Base-by-base conservation (phyloP, 805 yeast genomes). In the Tetrapisispora fleetii region DNA sequence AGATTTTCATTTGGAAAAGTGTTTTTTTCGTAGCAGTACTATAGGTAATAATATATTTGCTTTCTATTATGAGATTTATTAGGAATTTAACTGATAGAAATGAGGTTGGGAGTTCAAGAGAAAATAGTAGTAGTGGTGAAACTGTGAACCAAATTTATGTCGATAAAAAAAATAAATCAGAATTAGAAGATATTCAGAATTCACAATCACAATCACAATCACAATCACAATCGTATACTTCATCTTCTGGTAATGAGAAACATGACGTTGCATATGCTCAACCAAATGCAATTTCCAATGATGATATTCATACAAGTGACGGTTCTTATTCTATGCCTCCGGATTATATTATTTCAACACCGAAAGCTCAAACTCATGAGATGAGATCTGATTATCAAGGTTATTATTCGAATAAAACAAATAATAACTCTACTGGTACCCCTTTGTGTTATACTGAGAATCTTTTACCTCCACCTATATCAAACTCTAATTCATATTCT, bases 361-460 rank as follows among this genome's bases (percentile, higher is more conserved):
- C 46, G 7, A n/a, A 27, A 18, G 42, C 27, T 37, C 49, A 43
- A 24, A 42, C 38, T 33, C 21, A 49, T 40, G 28, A 35, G 37
- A 10, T 40, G 9, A 24, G 52, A 13, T 54, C 60, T 16, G 65
- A 62, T 43, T 64, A 64, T 50, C 57, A 55, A 43, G 68, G 68
- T 27, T 64, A 62, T 46, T 64, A 63, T 47, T 58, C 68, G 9
- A 59, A 55, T 45, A 51, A 48, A 36, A 36, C 47, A 5, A 48
- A 51, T 41, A n/a, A 11, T 14, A 50, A 49, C 43, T 33, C 42
- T 13, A 43, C 37, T 30, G 37, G 46, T 18, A 47, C 42, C 40
- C 50, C 50, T n/a, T 6, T 27, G 21, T 32, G 40, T 16, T 37
- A 22, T 8, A 40, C 40, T 38, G 43, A 33, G 14, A 24, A 17